Evolutionary conservation across 208 protist genomes (phyloP).

Genomic region (Polymyxa betae): DNA sequence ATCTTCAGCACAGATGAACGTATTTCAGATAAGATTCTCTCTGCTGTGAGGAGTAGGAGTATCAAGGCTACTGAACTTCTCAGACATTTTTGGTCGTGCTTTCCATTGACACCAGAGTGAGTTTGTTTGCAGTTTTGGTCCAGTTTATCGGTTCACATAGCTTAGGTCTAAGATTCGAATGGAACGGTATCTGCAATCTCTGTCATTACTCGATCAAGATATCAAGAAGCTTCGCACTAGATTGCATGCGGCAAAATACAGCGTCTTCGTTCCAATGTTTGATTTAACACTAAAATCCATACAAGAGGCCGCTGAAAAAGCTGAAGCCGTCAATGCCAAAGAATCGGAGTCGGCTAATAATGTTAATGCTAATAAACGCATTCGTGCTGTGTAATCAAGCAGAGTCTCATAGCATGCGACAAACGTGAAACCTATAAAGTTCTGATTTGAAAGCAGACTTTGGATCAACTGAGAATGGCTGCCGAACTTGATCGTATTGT

Average conservation of each 20-base stretch:
- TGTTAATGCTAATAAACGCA: neutral
- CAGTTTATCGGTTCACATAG: neutral
- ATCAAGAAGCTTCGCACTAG: conserved; percentile 25
- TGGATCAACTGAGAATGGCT: too few species aligned
- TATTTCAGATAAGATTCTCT: conserved; percentile 20
- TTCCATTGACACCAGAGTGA: neutral
- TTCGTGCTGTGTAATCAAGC: too few species aligned
- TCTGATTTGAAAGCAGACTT: too few species aligned
- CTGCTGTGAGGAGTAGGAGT: neutral
- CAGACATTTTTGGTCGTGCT: conserved; percentile 25
- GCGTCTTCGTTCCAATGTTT: conserved; percentile 29
- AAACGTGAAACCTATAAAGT: too few species aligned
- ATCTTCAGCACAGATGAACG: neutral
- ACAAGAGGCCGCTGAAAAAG: conserved; percentile 29
- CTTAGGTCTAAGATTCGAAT: neutral
- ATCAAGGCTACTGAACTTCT: conserved; percentile 37
- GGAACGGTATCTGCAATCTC: neutral
- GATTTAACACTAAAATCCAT: neutral
- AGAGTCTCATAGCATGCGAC: too few species aligned
- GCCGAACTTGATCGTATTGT: too few species aligned
- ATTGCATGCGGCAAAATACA: conserved; percentile 40
- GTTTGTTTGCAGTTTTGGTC: neutral
- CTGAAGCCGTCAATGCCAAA: neutral
- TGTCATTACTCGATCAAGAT: neutral
- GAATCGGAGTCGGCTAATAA: neutral